Percentiles rank a stretch among this genome's conserved stretches.
Conservation (phyloP, 176 grass and related monocot genomes). For the Aegilops speltoides region DNA sequence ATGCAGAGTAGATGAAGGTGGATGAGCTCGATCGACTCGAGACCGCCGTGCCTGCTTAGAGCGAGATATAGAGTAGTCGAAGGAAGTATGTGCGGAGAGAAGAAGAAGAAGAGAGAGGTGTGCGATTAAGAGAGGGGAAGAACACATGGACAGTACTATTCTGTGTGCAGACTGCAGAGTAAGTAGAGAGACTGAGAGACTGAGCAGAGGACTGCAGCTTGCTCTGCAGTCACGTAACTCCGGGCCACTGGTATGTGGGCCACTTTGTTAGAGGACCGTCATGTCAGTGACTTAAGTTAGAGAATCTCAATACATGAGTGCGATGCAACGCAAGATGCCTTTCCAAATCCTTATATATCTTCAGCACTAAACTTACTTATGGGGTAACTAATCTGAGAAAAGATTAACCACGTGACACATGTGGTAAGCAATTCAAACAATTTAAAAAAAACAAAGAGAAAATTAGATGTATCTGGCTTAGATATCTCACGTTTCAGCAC, state of each 20-base stretch:
- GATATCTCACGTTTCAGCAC: background rate
- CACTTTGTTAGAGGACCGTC: too few relatives aligned
- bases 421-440: too few relatives aligned
- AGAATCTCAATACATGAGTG: background rate
- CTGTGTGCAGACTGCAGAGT: background rate
- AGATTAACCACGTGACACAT: background rate
- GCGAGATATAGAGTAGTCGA: background rate
- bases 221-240: too few relatives aligned
- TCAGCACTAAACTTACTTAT: too few relatives aligned
- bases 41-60: background rate
- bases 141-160: constrained; percentile 7
- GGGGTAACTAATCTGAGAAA: too few relatives aligned
- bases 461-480: background rate
- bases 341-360: background rate
- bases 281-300: too few relatives aligned
- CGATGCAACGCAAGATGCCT: background rate
- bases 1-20: background rate
- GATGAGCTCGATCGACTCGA: background rate
- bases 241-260: too few relatives aligned
- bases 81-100: constrained; percentile 6
- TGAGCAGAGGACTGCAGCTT: background rate
- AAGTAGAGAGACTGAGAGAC: too few relatives aligned
- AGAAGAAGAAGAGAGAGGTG: background rate
- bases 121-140: constrained; percentile 29
- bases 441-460: too few relatives aligned